A percentile compares a stretch with the other conserved stretches of the same genome.
These are phyloP conservation scores for Pestalotiopsis sp. DNA, from an alignment of 2,329 filamentous ascomycete species.

Conservation along the genomic window DNA sequence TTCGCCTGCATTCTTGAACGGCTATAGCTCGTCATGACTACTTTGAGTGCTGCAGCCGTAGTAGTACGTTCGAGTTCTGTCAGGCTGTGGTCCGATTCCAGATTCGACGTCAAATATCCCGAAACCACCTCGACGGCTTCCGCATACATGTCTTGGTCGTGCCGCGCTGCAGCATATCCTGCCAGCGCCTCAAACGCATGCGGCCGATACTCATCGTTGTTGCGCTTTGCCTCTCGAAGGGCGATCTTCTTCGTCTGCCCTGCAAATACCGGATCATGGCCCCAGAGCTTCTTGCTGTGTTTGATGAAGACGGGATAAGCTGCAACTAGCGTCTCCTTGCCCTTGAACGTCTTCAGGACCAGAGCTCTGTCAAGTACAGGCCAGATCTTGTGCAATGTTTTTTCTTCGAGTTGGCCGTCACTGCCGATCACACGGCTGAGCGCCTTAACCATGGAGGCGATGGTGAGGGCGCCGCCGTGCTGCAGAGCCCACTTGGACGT, in stretches of 20 bases:
- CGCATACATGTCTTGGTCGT: slow-evolving; percentile 70
- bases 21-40: slow-evolving; percentile 52
- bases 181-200: slow-evolving; percentile 75
- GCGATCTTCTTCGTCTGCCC: slow-evolving; percentile 78
- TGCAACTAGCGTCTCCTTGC: slow-evolving; percentile 83
- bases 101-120: slow-evolving; percentile 60
- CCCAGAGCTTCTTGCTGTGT: slow-evolving; percentile 62
- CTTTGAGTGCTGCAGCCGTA: slow-evolving; percentile 53
- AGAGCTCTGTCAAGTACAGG: slow-evolving; percentile 80
- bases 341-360: slow-evolving; percentile 87
- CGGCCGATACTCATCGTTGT: slow-evolving; percentile 82
- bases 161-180: slow-evolving; percentile 68
- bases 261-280: slow-evolving; percentile 52
- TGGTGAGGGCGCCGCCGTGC: slow-evolving; percentile 81
- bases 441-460: slow-evolving; percentile 73
- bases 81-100: slow-evolving; percentile 40
- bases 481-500: slow-evolving; percentile 89
- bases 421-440: slow-evolving; percentile 62
- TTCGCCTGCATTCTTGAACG: slow-evolving; percentile 39
- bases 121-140: slow-evolving; percentile 68
- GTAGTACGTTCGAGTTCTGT: slow-evolving; percentile 47
- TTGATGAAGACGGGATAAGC: slow-evolving; percentile 79
- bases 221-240: slow-evolving; percentile 86
- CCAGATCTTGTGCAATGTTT: slow-evolving; percentile 72
- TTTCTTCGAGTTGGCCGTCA: slow-evolving; percentile 60